Evolutionary conservation across 2,329 filamentous ascomycete species (phyloP).

Genomic region (Colletotrichum lupini): DNA sequence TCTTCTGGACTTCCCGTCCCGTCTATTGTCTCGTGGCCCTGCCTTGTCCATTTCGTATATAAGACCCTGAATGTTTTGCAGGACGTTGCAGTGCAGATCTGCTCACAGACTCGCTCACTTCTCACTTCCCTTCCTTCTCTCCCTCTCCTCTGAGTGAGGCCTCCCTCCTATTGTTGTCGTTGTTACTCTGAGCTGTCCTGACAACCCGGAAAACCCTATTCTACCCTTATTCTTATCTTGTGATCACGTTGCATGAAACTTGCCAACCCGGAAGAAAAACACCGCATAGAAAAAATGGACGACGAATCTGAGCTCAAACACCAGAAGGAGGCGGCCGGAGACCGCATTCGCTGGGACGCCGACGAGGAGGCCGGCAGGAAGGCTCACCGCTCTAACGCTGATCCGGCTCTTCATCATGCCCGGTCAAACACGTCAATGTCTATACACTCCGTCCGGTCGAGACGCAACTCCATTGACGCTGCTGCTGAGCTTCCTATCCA

Average conservation of each 20-base stretch:
- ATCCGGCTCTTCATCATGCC: slow-evolving; percentile 37
- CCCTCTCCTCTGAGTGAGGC: neutral
- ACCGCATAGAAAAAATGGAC: slow-evolving; percentile 37
- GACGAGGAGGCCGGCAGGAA: slow-evolving; percentile 44
- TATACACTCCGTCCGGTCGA: slow-evolving; percentile 51
- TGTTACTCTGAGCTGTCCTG: neutral
- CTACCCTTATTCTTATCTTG: neutral
- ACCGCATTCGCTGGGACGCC: slow-evolving; percentile 51
- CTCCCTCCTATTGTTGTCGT: neutral
- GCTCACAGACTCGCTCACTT: slow-evolving; percentile 18
- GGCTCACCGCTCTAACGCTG: slow-evolving; percentile 21
- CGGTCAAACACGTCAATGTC: slow-evolving; percentile 52
- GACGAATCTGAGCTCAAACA: slow-evolving; percentile 42
- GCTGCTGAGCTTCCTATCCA: slow-evolving; percentile 60
- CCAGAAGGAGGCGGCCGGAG: slow-evolving; percentile 26
- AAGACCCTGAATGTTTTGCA: slow-evolving; percentile 22
- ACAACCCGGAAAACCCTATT: neutral
- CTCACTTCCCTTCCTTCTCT: neutral
- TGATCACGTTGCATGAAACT: neutral
- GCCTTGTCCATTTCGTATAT: slow-evolving; percentile 15
- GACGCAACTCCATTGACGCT: slow-evolving; percentile 52
- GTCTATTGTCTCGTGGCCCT: neutral
- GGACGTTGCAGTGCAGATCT: neutral
- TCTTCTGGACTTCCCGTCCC: neutral
- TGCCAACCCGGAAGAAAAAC: neutral